Evolutionary conservation across 78 protist species (phyloP), one percentile per base, ranked within the genome.

Genomic region (Dictyostelium purpureum): DNA sequence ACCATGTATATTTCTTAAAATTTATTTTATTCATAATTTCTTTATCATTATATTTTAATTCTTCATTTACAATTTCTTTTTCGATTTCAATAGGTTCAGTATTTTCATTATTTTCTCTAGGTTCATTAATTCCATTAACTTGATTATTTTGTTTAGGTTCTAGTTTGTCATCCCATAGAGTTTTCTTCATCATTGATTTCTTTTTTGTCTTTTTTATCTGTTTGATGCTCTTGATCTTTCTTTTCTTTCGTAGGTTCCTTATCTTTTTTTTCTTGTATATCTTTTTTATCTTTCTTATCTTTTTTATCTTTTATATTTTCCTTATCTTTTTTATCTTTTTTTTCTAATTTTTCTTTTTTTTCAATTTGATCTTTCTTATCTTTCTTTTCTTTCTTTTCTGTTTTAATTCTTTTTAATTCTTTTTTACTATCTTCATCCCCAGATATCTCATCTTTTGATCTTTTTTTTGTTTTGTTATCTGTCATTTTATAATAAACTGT

Each of bases 1-100:
- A 56, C 90, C 90, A 83, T 12, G 90, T 79, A 42, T 24, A 52
- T 73, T 51, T 26, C 56, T 83, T 42, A 24, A 83, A 16, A 14
- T 79, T 75, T 19, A 35, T 35, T 24, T 18, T 71, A 40, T 83
- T n/a, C 47, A 37, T 33, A 83, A 38, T 24, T 49, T 70, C 52
- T 21, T 26, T 35, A 70, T 67, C 35, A 83, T 54, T 24, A 71
- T 16, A 69, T 18, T 47, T 73, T 73, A 73, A 11, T 47, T 26
- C 35, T 65, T 79, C 65, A 16, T 79, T 26, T 14, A 19, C 28
- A 18, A 18, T 40, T 10, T 57, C 21, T n/a, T n/a, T n/a, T 11
- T 11, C 24, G 66, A n/a, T 21, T 59, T 59, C 24, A 18, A 18
- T 59, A 18, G 12, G 6, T 73, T 47, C 63, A 73, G 65, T 11